A percentile compares a stretch with the other conserved stretches of the same genome.
Evolutionary conservation across 2,329 filamentous ascomycete species (phyloP).

Genomic region (Hawksworthiomyces lignivorus): DNA sequence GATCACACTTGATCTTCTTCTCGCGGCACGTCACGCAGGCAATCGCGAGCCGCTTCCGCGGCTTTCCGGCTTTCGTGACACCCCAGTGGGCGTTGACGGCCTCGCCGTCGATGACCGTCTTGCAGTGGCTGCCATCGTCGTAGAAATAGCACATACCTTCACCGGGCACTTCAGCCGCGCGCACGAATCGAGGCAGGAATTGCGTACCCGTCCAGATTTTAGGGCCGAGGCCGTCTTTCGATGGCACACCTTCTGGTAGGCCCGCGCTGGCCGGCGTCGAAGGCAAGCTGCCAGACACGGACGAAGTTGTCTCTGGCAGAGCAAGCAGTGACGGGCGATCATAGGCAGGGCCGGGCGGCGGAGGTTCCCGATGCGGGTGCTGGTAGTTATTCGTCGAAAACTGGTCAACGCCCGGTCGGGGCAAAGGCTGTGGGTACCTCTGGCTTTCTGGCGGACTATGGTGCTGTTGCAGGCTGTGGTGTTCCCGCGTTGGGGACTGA

Average conservation of each 20-base stretch:
- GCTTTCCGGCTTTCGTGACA: conserved; percentile 88
- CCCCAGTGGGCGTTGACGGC: conserved; percentile 87
- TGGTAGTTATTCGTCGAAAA: not conserved
- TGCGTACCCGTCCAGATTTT: conserved; percentile 64
- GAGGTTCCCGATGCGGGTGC: not conserved
- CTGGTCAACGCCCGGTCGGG: not conserved
- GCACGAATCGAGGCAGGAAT: conserved; percentile 58
- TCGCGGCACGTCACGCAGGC: conserved; percentile 90
- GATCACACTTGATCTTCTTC: conserved; percentile 97
- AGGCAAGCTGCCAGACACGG: not conserved
- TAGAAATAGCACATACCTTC: conserved; percentile 81
- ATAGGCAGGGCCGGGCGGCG: no score
- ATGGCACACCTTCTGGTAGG: conserved; percentile 38
- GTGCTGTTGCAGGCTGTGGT: not conserved
- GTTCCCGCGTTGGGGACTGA: not conserved
- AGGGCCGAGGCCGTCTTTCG: conserved; percentile 55
- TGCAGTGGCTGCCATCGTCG: conserved; percentile 76
- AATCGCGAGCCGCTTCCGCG: conserved; percentile 81
- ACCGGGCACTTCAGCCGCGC: conserved; percentile 60
- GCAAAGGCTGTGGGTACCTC: conserved; percentile 2
- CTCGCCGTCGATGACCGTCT: conserved; percentile 77
- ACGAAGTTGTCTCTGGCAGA: not conserved
- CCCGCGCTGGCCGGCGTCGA: conserved; percentile 10
- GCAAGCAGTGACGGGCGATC: no score
- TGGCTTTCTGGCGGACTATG: not conserved